phyloP scores from a whole-genome alignment of 257 asterid genomes.

The Lycium ferocissimum region DNA sequence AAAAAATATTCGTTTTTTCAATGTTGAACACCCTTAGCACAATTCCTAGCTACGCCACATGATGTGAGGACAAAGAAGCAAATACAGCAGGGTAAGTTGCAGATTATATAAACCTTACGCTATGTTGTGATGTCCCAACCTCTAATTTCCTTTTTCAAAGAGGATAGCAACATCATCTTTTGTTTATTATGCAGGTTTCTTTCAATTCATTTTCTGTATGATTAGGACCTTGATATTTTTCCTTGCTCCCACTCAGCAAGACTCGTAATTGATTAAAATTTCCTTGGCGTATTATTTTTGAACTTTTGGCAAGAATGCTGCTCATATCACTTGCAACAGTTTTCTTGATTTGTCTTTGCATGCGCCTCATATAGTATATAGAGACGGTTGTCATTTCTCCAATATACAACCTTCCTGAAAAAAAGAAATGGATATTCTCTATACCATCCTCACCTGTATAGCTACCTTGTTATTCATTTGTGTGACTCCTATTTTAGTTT shows the following conservation, averaged over 20 bases:
- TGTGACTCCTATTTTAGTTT: constrained; percentile 36
- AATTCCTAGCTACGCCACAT: no score
- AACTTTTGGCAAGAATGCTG: neutral
- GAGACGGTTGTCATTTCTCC: neutral
- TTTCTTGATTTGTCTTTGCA: neutral
- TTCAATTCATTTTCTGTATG: neutral
- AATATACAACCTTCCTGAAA: no score
- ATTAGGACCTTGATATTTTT: neutral
- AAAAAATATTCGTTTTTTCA: no score
- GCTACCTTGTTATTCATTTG: constrained; percentile 35
- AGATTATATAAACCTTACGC: neutral
- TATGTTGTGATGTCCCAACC: neutral
- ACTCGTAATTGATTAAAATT: no score
- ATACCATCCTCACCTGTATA: constrained; percentile 32
- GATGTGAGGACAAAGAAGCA: neutral
- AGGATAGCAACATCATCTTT: neutral
- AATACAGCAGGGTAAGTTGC: neutral
- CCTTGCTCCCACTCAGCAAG: neutral
- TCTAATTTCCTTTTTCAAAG: neutral
- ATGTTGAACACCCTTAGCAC: no score
- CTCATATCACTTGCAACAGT: neutral
- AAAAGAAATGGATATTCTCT: constrained; percentile 15
- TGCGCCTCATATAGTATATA: neutral
- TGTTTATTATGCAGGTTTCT: neutral
- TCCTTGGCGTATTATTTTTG: neutral